Evolutionary conservation across 2,329 filamentous ascomycete genomes (phyloP).

Genomic region (Aquanectria penicillioides): DNA sequence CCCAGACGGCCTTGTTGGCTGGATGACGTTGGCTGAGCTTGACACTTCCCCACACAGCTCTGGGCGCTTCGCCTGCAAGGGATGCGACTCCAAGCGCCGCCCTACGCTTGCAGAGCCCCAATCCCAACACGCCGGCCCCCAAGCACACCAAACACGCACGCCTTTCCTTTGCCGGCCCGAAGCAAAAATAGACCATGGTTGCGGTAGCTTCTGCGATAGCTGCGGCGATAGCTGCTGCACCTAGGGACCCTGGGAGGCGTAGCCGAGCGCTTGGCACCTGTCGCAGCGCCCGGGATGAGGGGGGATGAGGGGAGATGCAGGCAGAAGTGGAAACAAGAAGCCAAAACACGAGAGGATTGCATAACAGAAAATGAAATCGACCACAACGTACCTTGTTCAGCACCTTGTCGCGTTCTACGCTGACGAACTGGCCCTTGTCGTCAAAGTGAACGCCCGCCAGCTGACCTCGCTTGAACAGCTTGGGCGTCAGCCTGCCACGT

Average conservation of each 20-base stretch:
- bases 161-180: neutral
- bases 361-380: slow-evolving; percentile 23
- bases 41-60: slow-evolving; percentile 34
- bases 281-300: slow-evolving; percentile 26
- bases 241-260: slow-evolving; percentile 16
- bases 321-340: slow-evolving; percentile 28
- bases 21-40: slow-evolving; percentile 31
- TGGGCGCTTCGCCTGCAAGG: slow-evolving; percentile 39
- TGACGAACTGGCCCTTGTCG: slow-evolving; percentile 83
- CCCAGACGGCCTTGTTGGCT: slow-evolving; percentile 25
- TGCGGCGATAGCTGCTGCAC: too few species aligned
- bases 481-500: slow-evolving; percentile 89
- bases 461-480: slow-evolving; percentile 85
- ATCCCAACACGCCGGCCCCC: slow-evolving; percentile 27
- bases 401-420: slow-evolving; percentile 86
- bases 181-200: slow-evolving; percentile 39
- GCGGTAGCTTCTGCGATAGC: too few species aligned
- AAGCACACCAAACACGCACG: too few species aligned
- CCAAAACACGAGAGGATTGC: slow-evolving; percentile 13
- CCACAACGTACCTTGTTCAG: slow-evolving; percentile 76
- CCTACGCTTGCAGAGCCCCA: slow-evolving; percentile 34
- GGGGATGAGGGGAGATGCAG: slow-evolving; percentile 28
- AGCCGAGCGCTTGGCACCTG: slow-evolving; percentile 29
- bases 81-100: slow-evolving; percentile 37
- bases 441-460: slow-evolving; percentile 85